These are phyloP conservation scores for Pezicula radicicola DNA, from an alignment of 2,329 filamentous ascomycete species.

Conservation along the genomic window DNA sequence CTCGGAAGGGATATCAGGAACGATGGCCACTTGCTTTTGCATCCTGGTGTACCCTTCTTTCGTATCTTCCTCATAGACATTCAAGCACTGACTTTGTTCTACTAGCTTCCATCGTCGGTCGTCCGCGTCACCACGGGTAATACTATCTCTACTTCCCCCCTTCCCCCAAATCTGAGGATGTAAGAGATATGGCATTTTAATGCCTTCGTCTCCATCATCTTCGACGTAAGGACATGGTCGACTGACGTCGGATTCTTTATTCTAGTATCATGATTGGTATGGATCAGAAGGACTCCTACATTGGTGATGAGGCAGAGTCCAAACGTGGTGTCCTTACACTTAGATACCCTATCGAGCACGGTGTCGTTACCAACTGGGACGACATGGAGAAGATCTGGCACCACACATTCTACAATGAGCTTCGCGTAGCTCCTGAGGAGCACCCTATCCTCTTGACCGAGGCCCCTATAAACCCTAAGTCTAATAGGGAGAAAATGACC, in stretches of 20 bases:
- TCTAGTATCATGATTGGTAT: slow-evolving; percentile 99
- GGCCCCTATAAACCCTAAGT: slow-evolving; percentile 99
- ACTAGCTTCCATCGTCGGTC: slow-evolving; percentile 99
- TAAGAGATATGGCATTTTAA: too few species aligned
- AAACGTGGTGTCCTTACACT: slow-evolving; percentile 99
- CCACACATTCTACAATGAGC: slow-evolving; percentile 99
- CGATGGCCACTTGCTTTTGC: too few species aligned
- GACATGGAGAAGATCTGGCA: slow-evolving; percentile 99
- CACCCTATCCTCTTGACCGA: slow-evolving; percentile 99
- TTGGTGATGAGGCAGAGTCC: slow-evolving; percentile 99
- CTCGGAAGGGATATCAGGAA: too few species aligned
- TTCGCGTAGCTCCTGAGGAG: slow-evolving; percentile 99
- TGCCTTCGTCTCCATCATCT: too few species aligned
- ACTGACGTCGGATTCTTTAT: too few species aligned
- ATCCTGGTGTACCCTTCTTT: too few species aligned
- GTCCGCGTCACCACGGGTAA: slow-evolving; percentile 99
- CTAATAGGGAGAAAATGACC: slow-evolving; percentile 99
- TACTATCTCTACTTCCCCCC: too few species aligned
- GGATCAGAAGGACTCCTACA: slow-evolving; percentile 99
- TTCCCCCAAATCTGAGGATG: too few species aligned
- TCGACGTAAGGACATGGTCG: too few species aligned
- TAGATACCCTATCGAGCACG: slow-evolving; percentile 99
- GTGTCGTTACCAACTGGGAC: slow-evolving; percentile 99
- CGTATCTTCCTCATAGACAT: too few species aligned
- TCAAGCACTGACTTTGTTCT: too few species aligned